These are phyloP conservation scores for Orbilia javanica DNA, from an alignment of 2,329 filamentous ascomycete genomes.

Conservation along the genomic window DNA sequence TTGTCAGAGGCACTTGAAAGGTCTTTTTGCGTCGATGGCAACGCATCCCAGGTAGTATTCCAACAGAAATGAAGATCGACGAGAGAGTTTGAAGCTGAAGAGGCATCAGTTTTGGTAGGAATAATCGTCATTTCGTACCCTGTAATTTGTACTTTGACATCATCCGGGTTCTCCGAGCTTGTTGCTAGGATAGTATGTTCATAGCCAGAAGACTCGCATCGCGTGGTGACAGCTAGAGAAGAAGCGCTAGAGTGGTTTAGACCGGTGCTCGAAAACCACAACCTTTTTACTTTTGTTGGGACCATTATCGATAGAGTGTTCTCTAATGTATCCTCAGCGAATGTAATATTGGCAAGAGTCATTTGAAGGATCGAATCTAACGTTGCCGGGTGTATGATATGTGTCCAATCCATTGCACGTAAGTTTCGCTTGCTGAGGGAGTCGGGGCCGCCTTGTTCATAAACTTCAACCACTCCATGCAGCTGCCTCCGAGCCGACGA, in stretches of 20 bases:
- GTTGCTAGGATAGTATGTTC: constrained; percentile 24
- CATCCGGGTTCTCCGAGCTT: neutral
- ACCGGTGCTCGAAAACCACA: constrained; percentile 32
- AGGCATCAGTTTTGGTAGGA: neutral
- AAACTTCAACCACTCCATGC: neutral
- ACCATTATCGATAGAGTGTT: constrained; percentile 27
- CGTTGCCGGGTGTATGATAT: constrained; percentile 68
- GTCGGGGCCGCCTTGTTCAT: neutral
- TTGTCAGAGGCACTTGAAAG: neutral
- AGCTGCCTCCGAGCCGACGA: neutral
- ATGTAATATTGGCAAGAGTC: constrained; percentile 64
- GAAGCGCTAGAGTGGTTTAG: neutral
- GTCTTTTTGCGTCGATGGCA: neutral
- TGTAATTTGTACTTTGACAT: constrained; percentile 16
- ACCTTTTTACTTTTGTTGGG: constrained; percentile 32
- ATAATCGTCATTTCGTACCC: constrained; percentile 41
- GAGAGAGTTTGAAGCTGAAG: neutral
- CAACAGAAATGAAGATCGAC: constrained; percentile 32
- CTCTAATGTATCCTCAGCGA: neutral
- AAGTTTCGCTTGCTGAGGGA: neutral
- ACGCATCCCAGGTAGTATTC: constrained; percentile 3
- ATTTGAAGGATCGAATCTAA: constrained; percentile 66
- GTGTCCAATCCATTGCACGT: constrained; percentile 64
- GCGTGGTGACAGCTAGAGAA: constrained; percentile 2
- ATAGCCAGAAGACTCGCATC: constrained; percentile 27